A percentile compares a stretch with the other conserved stretches of the same genome.
phyloP scores from a whole-genome alignment of 805 yeast species.

The Zygotorulaspora sp. region DNA sequence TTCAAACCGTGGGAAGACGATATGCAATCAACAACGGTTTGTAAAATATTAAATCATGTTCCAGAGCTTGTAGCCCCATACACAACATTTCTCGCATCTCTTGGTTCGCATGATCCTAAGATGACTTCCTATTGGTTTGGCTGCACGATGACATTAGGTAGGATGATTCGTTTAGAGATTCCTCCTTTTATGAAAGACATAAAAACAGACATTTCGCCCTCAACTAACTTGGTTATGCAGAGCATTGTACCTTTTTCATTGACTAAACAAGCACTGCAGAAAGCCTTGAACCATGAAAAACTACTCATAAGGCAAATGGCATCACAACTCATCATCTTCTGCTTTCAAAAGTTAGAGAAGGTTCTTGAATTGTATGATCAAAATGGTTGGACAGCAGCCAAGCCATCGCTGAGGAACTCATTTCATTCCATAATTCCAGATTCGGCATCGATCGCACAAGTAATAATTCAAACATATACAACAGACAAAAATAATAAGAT shows the following conservation, averaged over 20 bases:
- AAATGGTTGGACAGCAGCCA: constrained; percentile 41
- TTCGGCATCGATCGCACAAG: constrained; percentile 38
- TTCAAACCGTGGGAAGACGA: constrained; percentile 81
- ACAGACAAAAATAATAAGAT: constrained; percentile 40
- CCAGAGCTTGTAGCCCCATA: constrained; percentile 77
- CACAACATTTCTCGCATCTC: constrained; percentile 51
- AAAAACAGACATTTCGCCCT: constrained; percentile 35
- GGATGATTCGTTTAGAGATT: constrained; percentile 53
- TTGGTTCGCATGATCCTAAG: constrained; percentile 75
- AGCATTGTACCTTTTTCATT: constrained; percentile 61
- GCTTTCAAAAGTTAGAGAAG: constrained; percentile 49
- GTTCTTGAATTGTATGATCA: constrained; percentile 37
- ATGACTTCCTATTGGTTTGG: constrained; percentile 81
- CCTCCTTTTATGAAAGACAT: constrained; percentile 40
- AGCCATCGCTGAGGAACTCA: constrained; percentile 34
- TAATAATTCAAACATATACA: constrained; percentile 41
- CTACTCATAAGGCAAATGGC: constrained; percentile 58
- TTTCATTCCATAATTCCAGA: constrained; percentile 47
- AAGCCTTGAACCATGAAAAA: constrained; percentile 49
- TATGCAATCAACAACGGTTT: constrained; percentile 51
- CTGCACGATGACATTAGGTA: constrained; percentile 56
- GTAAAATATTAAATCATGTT: constrained; percentile 46
- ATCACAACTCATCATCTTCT: constrained; percentile 52
- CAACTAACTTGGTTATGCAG: constrained; percentile 43
- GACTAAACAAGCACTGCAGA: constrained; percentile 52